Base-by-base conservation (phyloP, 164 flowering plant genomes). In the Litsea cubeba region DNA sequence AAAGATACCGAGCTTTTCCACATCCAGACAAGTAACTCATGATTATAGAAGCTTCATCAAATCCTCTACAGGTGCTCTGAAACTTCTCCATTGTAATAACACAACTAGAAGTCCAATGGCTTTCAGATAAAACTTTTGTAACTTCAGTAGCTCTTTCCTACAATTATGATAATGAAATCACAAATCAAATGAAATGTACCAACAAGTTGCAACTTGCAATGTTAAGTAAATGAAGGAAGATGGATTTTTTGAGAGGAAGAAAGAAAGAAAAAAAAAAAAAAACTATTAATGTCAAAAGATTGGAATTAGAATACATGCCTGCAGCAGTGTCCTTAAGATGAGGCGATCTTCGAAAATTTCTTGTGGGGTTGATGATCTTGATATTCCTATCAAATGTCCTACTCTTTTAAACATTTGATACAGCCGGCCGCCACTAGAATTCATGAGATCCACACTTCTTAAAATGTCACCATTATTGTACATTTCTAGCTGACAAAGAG, bases 81-180 rank as follows among this genome's bases (percentile, higher is more conserved):
- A 95, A 88, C 71, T 83, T 87, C 63, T 46, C 79, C 88, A 85
- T 81, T 10, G 97, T 91, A 26, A 95, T 62, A 46, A 90, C 75
- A 75, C 94, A 91, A 30, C 82, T 85, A 69, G 89, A 82, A 3
- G 89, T 90, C 99, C 99, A 95, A 66, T 90, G 88, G 76, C 75
- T 85, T 79, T 90, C 91, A 68, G 91, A 84, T 66, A 95, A 76
- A 3, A 51, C 50, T 57, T 80, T 82, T 69, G 89, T 77, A 54
- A 88, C 87, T 72, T 85, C 83, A 54, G 70, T 85, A 54, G 90
- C 87, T 77, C 79, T 87, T 70, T 88, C 97, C 97, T 93, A 71
- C 17, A 73, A 23, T 75, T 4, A 64, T 70, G 2, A 57, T 3
- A 15, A 25, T 32, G 8, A 66, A 65, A 18, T 28, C 10, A 28